These are phyloP conservation scores for Lentinus tigrinus DNA, from an alignment of 768 basidiomycete species.

Conservation along the genomic window DNA sequence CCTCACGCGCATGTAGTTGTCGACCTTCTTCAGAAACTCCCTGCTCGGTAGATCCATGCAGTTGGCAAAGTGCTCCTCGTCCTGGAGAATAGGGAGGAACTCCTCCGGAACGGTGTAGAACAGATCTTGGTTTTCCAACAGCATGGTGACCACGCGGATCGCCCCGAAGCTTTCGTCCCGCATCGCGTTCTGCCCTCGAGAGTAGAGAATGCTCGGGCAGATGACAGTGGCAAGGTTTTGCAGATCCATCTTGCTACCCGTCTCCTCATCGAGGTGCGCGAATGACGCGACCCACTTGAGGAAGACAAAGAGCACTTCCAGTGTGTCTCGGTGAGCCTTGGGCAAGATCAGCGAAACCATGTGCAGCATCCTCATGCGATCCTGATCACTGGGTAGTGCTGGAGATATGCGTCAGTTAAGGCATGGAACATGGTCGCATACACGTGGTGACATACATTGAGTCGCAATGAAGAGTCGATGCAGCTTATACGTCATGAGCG, in stretches of 20 bases:
- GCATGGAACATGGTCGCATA: neutral
- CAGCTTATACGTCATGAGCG: conserved; percentile 90
- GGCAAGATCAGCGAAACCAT: conserved; percentile 85
- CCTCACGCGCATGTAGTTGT: conserved; percentile 81
- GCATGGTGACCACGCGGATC: conserved; percentile 79
- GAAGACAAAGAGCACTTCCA: conserved; percentile 98
- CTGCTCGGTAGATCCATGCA: conserved; percentile 88
- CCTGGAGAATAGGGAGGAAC: conserved; percentile 79
- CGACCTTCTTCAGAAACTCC: conserved; percentile 94
- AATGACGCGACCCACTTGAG: conserved; percentile 99
- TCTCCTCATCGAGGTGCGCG: conserved; percentile 64
- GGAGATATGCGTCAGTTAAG: conserved; percentile 30
- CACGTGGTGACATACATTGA: conserved; percentile 71
- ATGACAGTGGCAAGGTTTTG: conserved; percentile 95
- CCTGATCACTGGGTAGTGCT: conserved; percentile 74
- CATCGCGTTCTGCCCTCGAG: conserved; percentile 78
- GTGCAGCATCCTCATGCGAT: conserved; percentile 83
- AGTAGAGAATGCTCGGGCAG: conserved; percentile 96
- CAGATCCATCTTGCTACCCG: conserved; percentile 82
- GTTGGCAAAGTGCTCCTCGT: conserved; percentile 90
- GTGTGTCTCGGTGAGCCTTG: conserved; percentile 91
- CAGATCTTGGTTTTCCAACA: conserved; percentile 93
- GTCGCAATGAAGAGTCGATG: conserved; percentile 86
- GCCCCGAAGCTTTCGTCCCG: conserved; percentile 91
- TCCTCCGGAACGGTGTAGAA: conserved; percentile 94